Evolutionary conservation across 2,329 filamentous ascomycete genomes (phyloP).

Genomic region (Tolypocladium endophyticum): DNA sequence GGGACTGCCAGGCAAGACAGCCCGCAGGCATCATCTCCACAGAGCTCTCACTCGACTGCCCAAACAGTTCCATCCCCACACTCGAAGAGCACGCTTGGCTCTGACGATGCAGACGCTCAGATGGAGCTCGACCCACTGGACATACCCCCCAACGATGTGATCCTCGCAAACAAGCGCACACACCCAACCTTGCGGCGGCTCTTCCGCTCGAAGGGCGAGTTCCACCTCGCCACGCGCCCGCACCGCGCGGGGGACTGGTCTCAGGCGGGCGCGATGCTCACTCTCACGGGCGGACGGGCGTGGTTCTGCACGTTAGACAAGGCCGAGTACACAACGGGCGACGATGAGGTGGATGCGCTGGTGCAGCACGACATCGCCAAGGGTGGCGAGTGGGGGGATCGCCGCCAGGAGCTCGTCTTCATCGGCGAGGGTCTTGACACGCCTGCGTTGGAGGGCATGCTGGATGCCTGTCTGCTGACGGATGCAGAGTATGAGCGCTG

Average conservation of each 20-base stretch:
- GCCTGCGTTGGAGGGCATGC: conserved; percentile 33
- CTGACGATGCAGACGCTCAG: conserved; percentile 1
- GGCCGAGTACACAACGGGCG: conserved; percentile 36
- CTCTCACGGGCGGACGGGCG: conserved; percentile 40
- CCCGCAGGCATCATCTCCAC: conserved; percentile 8
- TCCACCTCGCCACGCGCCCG: conserved; percentile 49
- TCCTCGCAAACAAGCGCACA: conserved; percentile 45
- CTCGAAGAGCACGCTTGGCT: neutral
- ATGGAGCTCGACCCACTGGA: conserved; percentile 12
- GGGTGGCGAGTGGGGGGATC: conserved; percentile 56
- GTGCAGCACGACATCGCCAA: conserved; percentile 38
- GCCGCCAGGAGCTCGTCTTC: conserved; percentile 62
- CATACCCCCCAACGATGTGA: conserved; percentile 27
- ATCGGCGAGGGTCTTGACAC: conserved; percentile 57
- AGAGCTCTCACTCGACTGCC: conserved; percentile 11
- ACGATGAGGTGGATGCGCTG: conserved; percentile 35
- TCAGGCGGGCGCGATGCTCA: conserved; percentile 54
- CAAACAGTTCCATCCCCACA: conserved; percentile 12
- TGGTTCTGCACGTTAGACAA: conserved; percentile 52
- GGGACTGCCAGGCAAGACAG: neutral
- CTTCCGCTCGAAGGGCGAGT: conserved; percentile 53
- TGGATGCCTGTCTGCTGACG: conserved; percentile 53
- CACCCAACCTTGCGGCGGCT: conserved; percentile 42
- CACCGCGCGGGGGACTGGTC: conserved; percentile 48
- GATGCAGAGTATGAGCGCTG: conserved; percentile 46